Percentiles rank a stretch among this genome's conserved stretches.
Conservation (phyloP, 805 yeast genomes). For the Naumovozyma castellii region DNA sequence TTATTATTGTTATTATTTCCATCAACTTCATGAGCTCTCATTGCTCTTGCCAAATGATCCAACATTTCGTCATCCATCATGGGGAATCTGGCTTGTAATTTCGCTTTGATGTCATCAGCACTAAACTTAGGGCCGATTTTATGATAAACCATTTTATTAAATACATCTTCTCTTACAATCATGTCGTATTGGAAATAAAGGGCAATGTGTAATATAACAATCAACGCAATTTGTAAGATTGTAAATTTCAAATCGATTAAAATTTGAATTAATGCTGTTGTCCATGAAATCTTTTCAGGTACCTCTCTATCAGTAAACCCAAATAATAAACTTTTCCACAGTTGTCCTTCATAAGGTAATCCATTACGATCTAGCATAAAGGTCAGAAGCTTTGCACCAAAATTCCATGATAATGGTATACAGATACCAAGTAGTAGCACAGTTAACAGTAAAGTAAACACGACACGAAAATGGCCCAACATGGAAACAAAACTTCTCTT, state of each 20-base stretch:
- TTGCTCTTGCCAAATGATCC: slow-evolving; percentile 20
- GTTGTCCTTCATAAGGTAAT: slow-evolving; percentile 33
- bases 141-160: slow-evolving; percentile 45
- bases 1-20: slow-evolving; percentile 8
- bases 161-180: slow-evolving; percentile 64
- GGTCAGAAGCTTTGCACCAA: slow-evolving; percentile 44
- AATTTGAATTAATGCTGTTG: slow-evolving; percentile 9
- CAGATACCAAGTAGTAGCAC: slow-evolving; percentile 30
- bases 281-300: slow-evolving; percentile 5
- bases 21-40: slow-evolving; percentile 24
- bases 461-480: slow-evolving; percentile 10
- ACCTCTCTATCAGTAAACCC: slow-evolving; percentile 12
- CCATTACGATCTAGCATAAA: slow-evolving; percentile 45
- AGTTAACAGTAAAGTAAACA: slow-evolving; percentile 28
- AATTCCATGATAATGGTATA: slow-evolving; percentile 50
- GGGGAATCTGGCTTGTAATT: slow-evolving; percentile 26
- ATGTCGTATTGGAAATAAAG: slow-evolving; percentile 57
- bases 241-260: slow-evolving; percentile 22
- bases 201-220: slow-evolving; percentile 36
- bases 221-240: slow-evolving; percentile 31
- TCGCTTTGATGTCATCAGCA: slow-evolving; percentile 22
- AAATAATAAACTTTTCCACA: slow-evolving; percentile 20
- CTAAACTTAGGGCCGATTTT: slow-evolving; percentile 43
- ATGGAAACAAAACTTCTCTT: slow-evolving; percentile 28
- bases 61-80: slow-evolving; percentile 27